These are phyloP conservation scores for Cytospora piceicola DNA, from an alignment of 2,329 filamentous ascomycete species.

Conservation along the genomic window DNA sequence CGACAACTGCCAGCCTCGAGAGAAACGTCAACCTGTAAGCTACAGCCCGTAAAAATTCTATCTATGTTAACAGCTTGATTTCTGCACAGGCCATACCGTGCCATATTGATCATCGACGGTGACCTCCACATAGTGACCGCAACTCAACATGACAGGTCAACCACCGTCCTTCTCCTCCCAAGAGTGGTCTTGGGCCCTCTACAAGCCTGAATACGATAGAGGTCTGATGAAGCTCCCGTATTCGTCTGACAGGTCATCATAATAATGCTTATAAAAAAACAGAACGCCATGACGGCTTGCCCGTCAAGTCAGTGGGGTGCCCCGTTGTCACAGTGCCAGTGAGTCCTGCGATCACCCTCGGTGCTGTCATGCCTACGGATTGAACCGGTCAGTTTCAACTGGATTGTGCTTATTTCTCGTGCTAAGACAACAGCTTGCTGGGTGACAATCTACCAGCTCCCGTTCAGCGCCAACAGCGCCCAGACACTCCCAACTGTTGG, in stretches of 20 bases:
- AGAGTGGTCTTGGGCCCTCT: too few relatives aligned
- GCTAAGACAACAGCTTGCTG: neutral
- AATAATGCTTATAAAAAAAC: neutral
- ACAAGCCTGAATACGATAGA: neutral
- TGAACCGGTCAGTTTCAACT: neutral
- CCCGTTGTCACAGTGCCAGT: neutral
- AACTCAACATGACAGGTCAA: too few relatives aligned
- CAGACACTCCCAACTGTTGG: conserved; percentile 25
- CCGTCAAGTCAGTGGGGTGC: neutral
- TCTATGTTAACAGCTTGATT: too few relatives aligned
- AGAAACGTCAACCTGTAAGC: too few relatives aligned
- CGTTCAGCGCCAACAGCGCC: conserved; percentile 24
- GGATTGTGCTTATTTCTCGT: neutral
- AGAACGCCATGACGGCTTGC: neutral
- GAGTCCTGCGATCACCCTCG: neutral
- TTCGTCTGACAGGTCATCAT: neutral
- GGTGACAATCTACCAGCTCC: conserved; percentile 26
- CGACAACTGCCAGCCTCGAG: too few relatives aligned
- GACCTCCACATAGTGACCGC: too few relatives aligned
- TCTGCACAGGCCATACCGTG: too few relatives aligned
- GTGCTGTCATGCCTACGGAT: neutral
- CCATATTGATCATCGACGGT: neutral
- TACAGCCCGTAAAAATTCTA: too few relatives aligned
- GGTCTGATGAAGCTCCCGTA: neutral
- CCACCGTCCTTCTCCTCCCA: too few relatives aligned